Evolutionary conservation across 225 moss, liverwort and hornwort species (phyloP).

Genomic region (Takakia lepidozioides): DNA sequence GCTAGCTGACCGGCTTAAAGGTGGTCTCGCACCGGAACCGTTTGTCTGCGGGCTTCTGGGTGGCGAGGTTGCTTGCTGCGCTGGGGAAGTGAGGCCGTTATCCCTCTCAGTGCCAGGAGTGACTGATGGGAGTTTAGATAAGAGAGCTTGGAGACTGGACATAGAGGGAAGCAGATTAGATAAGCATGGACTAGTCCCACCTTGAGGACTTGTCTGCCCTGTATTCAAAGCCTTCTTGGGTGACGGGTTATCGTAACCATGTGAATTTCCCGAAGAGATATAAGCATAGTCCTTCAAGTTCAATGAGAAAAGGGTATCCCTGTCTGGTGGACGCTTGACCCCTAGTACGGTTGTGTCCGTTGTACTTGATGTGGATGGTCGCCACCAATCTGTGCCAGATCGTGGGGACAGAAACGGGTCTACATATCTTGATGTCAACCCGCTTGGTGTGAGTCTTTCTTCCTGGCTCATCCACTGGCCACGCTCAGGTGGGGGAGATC

Average conservation of each 20-base stretch:
- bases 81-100: too few relatives aligned
- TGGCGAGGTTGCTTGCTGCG: too few relatives aligned
- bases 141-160: constrained; percentile 77
- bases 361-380: constrained; percentile 10
- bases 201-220: constrained; percentile 16
- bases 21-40: too few relatives aligned
- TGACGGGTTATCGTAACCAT: constrained; percentile 35
- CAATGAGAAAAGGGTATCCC: constrained; percentile 3
- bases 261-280: too few relatives aligned
- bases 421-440: constrained; percentile 12
- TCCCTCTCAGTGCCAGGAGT: too few relatives aligned
- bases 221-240: constrained; percentile 38
- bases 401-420: constrained; percentile 15
- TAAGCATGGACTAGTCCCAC: constrained; percentile 30
- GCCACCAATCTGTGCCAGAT: constrained; percentile 17
- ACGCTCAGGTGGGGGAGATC: constrained; percentile 22
- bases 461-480: constrained; percentile 29
- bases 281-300: constrained; percentile 22
- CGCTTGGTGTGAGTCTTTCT: too few relatives aligned
- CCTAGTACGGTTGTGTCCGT: constrained; percentile 12
- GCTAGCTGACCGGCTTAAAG: too few relatives aligned
- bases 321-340: constrained; percentile 14
- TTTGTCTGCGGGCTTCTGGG: too few relatives aligned
- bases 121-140: constrained; percentile 78
- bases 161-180: constrained; percentile 49